Conservation (phyloP, 371 early-diverging fungal genomes). For the Cokeromyces recurvatus region DNA sequence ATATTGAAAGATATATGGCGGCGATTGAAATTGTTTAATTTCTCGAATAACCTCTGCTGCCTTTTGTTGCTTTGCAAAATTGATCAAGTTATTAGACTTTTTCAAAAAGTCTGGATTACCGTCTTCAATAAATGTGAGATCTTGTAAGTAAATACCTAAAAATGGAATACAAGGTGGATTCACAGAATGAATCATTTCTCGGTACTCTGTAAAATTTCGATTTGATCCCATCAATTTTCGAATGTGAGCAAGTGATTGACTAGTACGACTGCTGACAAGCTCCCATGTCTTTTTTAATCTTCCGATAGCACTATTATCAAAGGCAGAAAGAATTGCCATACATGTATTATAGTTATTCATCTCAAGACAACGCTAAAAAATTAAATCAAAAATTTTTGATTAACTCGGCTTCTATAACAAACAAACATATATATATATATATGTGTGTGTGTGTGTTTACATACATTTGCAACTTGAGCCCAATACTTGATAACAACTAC, state of each 20-base stretch:
- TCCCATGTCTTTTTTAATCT: slow-evolving; percentile 92
- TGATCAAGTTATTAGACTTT: slow-evolving; percentile 66
- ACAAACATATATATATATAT: no score
- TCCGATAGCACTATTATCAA: slow-evolving; percentile 85
- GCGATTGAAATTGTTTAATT: slow-evolving; percentile 87
- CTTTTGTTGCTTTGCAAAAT: slow-evolving; percentile 87
- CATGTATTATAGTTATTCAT: slow-evolving; percentile 92
- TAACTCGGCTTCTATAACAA: no score
- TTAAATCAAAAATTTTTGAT: not conserved
- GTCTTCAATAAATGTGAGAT: slow-evolving; percentile 91
- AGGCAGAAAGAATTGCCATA: slow-evolving; percentile 85
- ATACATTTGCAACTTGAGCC: slow-evolving; percentile 76
- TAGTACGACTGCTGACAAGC: slow-evolving; percentile 53
- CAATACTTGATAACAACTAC: slow-evolving; percentile 77
- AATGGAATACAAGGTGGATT: slow-evolving; percentile 94
- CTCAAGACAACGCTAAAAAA: slow-evolving; percentile 59
- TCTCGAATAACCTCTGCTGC: slow-evolving; percentile 90
- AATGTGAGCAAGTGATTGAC: slow-evolving; percentile 44
- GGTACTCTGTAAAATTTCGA: slow-evolving; percentile 83
- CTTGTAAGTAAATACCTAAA: slow-evolving; percentile 84
- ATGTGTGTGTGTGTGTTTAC: no score
- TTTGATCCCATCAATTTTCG: slow-evolving; percentile 73
- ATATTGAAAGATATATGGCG: slow-evolving; percentile 70
- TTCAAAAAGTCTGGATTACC: slow-evolving; percentile 80
- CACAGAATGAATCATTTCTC: slow-evolving; percentile 77